Conservation (phyloP, 163 green algal species). For the Dunaliella salina region DNA sequence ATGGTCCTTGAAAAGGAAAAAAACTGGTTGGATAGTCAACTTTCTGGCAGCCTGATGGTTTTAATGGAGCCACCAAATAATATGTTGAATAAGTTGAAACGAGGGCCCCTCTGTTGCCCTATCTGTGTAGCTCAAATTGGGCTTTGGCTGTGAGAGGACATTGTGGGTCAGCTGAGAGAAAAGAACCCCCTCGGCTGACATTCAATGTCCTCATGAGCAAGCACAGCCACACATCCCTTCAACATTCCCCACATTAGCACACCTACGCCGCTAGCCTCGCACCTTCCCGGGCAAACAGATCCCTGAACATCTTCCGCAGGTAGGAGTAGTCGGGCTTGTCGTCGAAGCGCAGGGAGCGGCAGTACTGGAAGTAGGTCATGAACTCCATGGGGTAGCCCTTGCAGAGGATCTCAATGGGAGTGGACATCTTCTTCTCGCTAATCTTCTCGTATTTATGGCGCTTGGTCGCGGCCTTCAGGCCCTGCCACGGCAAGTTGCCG, state of each 20-base stretch:
- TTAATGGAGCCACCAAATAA: too few species aligned
- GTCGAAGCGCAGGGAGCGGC: slow-evolving; percentile 89
- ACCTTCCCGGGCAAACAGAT: slow-evolving; percentile 93
- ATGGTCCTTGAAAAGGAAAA: too few species aligned
- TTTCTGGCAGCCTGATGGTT: too few species aligned
- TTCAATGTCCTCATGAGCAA: too few species aligned
- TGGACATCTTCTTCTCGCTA: slow-evolving; percentile 99
- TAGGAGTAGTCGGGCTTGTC: slow-evolving; percentile 99
- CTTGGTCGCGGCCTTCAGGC: slow-evolving; percentile 94
- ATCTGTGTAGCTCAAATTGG: too few species aligned
- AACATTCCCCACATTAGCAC: not conserved
- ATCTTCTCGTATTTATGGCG: slow-evolving; percentile 99
- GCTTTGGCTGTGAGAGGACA: too few species aligned
- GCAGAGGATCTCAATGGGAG: slow-evolving; percentile 79
- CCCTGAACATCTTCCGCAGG: slow-evolving; percentile 92
- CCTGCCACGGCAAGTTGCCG: slow-evolving; percentile 92
- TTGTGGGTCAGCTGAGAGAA: too few species aligned
- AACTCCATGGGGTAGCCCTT: slow-evolving; percentile 94
- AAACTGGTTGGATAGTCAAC: too few species aligned
- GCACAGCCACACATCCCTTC: too few species aligned
- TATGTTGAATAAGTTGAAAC: too few species aligned
- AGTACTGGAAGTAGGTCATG: slow-evolving; percentile 95
- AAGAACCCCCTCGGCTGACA: too few species aligned
- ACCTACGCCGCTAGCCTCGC: not conserved
- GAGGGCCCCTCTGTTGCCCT: too few species aligned